A percentile compares a stretch with the other conserved stretches of the same genome.
Conservation (phyloP, 169 alveolate species). For the Eimeria necatrix region DNA sequence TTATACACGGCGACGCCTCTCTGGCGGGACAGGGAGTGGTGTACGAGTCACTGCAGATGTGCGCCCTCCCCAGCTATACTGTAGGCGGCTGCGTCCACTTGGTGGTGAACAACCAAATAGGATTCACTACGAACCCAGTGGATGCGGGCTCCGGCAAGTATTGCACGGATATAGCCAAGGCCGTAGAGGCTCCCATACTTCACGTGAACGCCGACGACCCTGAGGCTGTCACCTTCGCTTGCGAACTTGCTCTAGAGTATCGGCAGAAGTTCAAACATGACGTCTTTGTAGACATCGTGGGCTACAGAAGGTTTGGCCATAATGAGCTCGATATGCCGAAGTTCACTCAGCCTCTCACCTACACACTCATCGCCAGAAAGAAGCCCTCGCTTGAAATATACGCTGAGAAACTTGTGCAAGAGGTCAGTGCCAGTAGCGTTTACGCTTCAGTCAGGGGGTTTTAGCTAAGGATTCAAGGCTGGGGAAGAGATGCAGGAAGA, state of each 20-base stretch:
- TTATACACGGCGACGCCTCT: slow-evolving; percentile 98
- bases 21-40: slow-evolving; percentile 97
- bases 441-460: neutral
- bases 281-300: slow-evolving; percentile 95
- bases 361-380: slow-evolving; percentile 91
- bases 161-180: slow-evolving; percentile 95
- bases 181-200: slow-evolving; percentile 95
- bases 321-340: slow-evolving; percentile 97
- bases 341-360: slow-evolving; percentile 96
- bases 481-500: neutral
- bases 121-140: slow-evolving; percentile 96
- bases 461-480: neutral
- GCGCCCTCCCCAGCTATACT: slow-evolving; percentile 90
- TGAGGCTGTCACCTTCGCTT: slow-evolving; percentile 94
- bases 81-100: slow-evolving; percentile 80
- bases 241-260: slow-evolving; percentile 94
- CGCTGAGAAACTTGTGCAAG: slow-evolving; percentile 87
- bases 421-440: slow-evolving; percentile 22
- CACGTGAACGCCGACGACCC: slow-evolving; percentile 97
- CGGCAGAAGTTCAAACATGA: slow-evolving; percentile 93
- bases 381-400: slow-evolving; percentile 90
- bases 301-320: slow-evolving; percentile 96
- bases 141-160: slow-evolving; percentile 94
- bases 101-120: slow-evolving; percentile 96
- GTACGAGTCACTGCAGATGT: slow-evolving; percentile 96